phyloP scores from a whole-genome alignment of 2,329 filamentous ascomycete species.

The Paraconiothyrium sp. region DNA sequence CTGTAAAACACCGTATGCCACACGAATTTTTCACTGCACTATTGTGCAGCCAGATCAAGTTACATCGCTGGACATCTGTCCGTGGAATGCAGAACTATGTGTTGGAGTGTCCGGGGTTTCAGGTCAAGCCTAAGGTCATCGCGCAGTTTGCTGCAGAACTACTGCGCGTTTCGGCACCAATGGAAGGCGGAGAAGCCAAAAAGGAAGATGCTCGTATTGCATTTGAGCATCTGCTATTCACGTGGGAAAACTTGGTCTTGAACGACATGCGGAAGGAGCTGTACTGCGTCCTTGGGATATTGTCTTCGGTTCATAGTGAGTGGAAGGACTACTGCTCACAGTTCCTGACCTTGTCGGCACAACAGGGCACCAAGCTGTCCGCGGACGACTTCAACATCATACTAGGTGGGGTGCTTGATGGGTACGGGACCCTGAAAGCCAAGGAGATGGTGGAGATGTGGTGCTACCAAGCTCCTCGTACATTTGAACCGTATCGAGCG shows the following conservation, averaged over 20 bases:
- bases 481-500: constrained; percentile 37
- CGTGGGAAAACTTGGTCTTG: constrained; percentile 41
- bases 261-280: constrained; percentile 37
- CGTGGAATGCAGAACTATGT: constrained; percentile 49
- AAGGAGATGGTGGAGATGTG: constrained; percentile 60
- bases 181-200: constrained; percentile 16
- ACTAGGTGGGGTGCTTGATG: constrained; percentile 64
- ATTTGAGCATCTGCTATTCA: constrained; percentile 42
- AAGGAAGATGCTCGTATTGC: constrained; percentile 30
- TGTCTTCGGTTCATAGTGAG: constrained; percentile 37
- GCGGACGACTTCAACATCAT: constrained; percentile 60
- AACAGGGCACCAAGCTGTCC: constrained; percentile 37
- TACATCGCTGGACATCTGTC: constrained; percentile 54
- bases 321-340: constrained; percentile 43
- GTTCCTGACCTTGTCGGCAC: constrained; percentile 40
- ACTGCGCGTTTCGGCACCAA: constrained; percentile 32
- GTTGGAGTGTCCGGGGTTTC: constrained; percentile 34
- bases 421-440: constrained; percentile 59
- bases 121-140: constrained; percentile 38
- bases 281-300: constrained; percentile 43
- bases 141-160: constrained; percentile 43
- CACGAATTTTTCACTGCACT: constrained; percentile 50
- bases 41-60: constrained; percentile 54
- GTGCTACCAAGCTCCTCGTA: constrained; percentile 40
- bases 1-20: constrained; percentile 41